phyloP scores from a whole-genome alignment of 345 rosid species.

The Populus pruinosa region DNA sequence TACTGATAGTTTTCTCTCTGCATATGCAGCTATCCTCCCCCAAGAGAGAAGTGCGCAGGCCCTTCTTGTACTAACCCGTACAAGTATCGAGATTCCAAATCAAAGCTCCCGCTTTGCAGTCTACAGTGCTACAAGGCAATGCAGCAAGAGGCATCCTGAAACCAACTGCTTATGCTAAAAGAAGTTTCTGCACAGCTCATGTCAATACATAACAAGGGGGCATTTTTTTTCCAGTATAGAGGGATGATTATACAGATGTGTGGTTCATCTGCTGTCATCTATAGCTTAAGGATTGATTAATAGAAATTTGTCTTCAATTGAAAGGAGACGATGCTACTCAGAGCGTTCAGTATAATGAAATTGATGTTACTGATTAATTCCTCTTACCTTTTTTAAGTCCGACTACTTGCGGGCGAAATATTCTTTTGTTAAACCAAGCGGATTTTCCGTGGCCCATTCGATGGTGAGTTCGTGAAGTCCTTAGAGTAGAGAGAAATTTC shows the following conservation, averaged over 20 bases:
- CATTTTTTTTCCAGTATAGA: conserved; percentile 1
- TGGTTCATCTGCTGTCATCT: neutral
- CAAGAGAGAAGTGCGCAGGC: conserved; percentile 79
- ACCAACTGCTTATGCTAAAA: neutral
- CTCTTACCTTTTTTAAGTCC: neutral
- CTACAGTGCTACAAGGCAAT: conserved; percentile 84
- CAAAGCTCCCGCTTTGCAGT: conserved; percentile 88
- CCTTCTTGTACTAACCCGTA: conserved; percentile 72
- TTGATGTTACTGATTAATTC: neutral
- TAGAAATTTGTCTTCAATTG: neutral
- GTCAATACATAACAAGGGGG: neutral
- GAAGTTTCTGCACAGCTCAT: neutral
- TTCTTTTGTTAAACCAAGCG: neutral
- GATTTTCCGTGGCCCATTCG: neutral
- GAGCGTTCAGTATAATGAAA: neutral
- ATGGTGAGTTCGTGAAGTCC: too few relatives aligned
- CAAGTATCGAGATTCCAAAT: conserved; percentile 86
- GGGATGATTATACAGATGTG: neutral
- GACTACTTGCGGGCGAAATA: neutral
- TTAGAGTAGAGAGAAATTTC: too few relatives aligned
- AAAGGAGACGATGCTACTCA: neutral
- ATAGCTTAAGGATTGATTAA: neutral
- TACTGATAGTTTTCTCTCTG: conserved; percentile 10
- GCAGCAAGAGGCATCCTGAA: conserved; percentile 32
- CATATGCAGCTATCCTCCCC: conserved; percentile 78